phyloP scores from a whole-genome alignment of 2,329 filamentous ascomycete genomes.

The Phaeosphaeriaceae sp. region DNA sequence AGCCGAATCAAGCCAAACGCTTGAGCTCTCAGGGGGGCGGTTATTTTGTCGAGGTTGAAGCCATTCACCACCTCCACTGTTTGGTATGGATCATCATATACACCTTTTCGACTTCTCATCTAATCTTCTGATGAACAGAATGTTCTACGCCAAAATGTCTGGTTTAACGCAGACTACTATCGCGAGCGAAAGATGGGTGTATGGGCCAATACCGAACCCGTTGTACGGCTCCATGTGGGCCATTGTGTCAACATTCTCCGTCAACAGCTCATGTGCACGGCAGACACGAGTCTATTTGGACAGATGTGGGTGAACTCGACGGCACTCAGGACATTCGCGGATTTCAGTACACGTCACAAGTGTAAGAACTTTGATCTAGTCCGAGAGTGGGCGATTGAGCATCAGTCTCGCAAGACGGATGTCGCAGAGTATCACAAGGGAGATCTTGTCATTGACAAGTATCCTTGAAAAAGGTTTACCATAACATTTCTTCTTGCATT shows the following conservation, averaged over 20 bases:
- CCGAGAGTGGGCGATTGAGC: background rate
- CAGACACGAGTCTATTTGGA: background rate
- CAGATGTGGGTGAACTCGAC: background rate
- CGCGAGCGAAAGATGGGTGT: no score
- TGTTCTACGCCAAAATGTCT: no score
- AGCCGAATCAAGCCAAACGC: background rate
- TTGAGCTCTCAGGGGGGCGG: no score
- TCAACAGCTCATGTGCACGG: background rate
- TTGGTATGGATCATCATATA: no score
- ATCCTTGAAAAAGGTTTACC: background rate
- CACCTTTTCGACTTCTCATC: no score
- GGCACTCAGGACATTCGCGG: background rate
- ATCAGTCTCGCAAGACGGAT: background rate
- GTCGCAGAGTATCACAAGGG: background rate
- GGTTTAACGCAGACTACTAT: no score
- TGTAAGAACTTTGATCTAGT: background rate
- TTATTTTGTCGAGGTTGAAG: no score
- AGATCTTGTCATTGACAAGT: background rate
- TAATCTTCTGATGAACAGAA: no score
- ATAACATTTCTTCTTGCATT: no score
- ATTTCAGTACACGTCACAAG: background rate
- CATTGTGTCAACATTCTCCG: background rate
- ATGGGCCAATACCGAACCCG: background rate
- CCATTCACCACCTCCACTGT: no score
- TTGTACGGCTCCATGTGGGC: background rate